Evolutionary conservation across 148 eudicot genomes (phyloP).

Genomic region (Rhododendron mucronatum): DNA sequence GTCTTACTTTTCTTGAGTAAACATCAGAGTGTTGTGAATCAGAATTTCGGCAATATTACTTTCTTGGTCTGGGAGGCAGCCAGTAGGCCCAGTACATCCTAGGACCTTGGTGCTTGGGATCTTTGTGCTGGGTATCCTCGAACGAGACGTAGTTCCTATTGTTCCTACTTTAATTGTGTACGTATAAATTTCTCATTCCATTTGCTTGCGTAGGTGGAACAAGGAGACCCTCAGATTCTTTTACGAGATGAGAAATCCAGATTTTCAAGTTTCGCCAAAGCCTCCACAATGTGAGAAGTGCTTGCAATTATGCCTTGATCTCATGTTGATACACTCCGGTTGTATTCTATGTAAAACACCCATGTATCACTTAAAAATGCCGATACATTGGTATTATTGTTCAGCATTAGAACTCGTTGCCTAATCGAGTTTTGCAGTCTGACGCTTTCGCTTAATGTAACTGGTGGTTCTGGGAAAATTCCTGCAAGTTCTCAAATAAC

Average conservation of each 20-base stretch:
- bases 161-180: neutral
- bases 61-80: neutral
- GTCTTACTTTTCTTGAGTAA: neutral
- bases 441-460: neutral
- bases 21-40: neutral
- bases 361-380: no score
- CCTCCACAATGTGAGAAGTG: conserved; percentile 50
- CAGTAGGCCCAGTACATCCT: neutral
- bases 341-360: neutral
- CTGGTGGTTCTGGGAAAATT: neutral
- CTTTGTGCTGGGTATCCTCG: neutral
- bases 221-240: conserved; percentile 77
- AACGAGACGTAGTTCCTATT: neutral
- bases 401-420: neutral
- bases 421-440: neutral
- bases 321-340: neutral
- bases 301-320: neutral
- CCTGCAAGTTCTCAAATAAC: neutral
- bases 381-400: neutral
- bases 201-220: conserved; percentile 53
- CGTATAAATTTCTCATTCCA: neutral
- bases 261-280: conserved; percentile 75
- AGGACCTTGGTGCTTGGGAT: neutral
- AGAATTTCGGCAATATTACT: neutral
- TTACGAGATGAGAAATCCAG: conserved; percentile 42